These are phyloP conservation scores for Rheum nobile DNA, from an alignment of 148 eudicot species.

Conservation along the genomic window DNA sequence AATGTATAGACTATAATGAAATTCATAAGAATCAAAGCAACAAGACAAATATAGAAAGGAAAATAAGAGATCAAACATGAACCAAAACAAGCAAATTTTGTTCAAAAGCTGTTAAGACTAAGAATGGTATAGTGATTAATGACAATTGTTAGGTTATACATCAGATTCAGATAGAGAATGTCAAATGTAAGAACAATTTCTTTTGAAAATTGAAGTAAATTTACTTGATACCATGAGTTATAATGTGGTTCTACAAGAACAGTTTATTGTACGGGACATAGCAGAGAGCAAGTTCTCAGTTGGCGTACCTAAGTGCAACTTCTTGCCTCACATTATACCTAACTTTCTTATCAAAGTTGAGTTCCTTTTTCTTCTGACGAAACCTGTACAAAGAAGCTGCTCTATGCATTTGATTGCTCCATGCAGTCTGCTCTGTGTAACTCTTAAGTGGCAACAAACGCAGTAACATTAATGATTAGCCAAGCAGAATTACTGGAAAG, in stretches of 20 bases:
- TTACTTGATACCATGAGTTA: background rate
- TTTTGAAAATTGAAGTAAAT: background rate
- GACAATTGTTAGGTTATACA: background rate
- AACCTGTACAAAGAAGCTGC: conserved; percentile 81
- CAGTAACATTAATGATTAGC: background rate
- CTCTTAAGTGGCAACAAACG: conserved; percentile 23
- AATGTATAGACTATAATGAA: background rate
- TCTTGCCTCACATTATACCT: conserved; percentile 82
- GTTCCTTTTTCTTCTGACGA: conserved; percentile 84
- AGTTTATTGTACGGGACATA: background rate
- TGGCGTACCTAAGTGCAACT: conserved; percentile 73
- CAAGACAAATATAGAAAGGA: background rate
- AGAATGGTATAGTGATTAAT: background rate
- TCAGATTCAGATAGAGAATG: background rate
- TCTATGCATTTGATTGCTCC: conserved; percentile 55
- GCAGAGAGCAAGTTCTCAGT: background rate
- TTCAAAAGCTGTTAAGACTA: background rate
- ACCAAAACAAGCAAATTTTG: background rate
- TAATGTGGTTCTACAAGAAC: background rate
- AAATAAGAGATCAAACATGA: background rate
- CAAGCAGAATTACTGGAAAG: background rate
- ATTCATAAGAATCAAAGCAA: background rate
- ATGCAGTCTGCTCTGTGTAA: conserved; percentile 41
- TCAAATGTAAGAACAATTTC: background rate
- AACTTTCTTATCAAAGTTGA: conserved; percentile 83